Evolutionary conservation across 2,329 filamentous ascomycete species (phyloP).

Genomic region (Epichloe brachyelytri): DNA sequence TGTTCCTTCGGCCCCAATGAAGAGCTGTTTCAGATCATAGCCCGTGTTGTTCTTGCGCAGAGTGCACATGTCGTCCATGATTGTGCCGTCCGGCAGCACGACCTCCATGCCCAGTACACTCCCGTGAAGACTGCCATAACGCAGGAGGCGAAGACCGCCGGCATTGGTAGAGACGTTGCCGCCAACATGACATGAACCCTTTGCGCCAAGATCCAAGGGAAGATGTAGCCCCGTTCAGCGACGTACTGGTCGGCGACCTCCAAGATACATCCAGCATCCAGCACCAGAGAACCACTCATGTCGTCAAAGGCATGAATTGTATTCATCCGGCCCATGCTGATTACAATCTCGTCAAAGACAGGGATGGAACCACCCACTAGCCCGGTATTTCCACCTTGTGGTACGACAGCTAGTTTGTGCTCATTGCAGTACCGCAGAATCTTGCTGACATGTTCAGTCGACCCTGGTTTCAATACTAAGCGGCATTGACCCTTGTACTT

Average conservation of each 20-base stretch:
- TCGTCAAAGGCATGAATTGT: slow-evolving; percentile 84
- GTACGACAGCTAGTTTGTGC: slow-evolving; percentile 81
- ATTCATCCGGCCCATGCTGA: slow-evolving; percentile 87
- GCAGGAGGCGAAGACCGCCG: slow-evolving; percentile 74
- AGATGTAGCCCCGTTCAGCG: slow-evolving; percentile 72
- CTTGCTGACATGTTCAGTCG: slow-evolving; percentile 78
- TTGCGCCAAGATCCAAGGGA: slow-evolving; percentile 93
- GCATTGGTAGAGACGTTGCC: slow-evolving; percentile 95
- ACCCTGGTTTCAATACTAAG: slow-evolving; percentile 74
- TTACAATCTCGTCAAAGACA: slow-evolving; percentile 95
- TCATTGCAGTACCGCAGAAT: slow-evolving; percentile 93
- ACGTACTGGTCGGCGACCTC: slow-evolving; percentile 81
- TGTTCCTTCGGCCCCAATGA: slow-evolving; percentile 91
- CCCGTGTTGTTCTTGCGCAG: slow-evolving; percentile 98
- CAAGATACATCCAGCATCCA: slow-evolving; percentile 81
- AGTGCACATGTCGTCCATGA: slow-evolving; percentile 77
- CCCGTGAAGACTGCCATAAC: slow-evolving; percentile 90
- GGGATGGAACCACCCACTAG: slow-evolving; percentile 91
- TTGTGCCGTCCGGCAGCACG: slow-evolving; percentile 83
- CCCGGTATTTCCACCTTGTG: slow-evolving; percentile 93
- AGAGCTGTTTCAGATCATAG: slow-evolving; percentile 92
- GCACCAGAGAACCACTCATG: slow-evolving; percentile 79
- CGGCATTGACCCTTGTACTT: slow-evolving; percentile 89
- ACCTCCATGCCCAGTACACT: slow-evolving; percentile 87
- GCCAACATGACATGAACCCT: slow-evolving; percentile 92